Conservation (phyloP, 2,329 filamentous ascomycete species). For the Aschersonia sp. region DNA sequence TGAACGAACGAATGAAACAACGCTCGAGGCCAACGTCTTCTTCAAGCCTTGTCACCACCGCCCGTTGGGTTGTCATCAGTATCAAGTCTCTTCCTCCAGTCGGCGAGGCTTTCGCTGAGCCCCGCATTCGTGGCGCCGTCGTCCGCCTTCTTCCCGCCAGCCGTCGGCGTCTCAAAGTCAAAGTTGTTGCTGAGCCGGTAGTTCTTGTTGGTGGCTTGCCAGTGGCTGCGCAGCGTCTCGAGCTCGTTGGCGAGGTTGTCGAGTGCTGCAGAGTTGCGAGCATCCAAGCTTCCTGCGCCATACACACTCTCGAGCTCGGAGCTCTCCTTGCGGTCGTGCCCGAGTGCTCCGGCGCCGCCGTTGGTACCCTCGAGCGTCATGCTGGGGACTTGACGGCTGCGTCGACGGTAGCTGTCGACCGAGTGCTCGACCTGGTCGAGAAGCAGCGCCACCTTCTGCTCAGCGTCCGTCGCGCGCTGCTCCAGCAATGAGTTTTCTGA, state of each 20-base stretch:
- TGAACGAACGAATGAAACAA: too few species aligned
- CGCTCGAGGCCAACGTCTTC: neutral
- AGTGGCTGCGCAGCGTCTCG: slow-evolving; percentile 77
- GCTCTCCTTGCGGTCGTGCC: slow-evolving; percentile 38
- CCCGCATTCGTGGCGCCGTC: slow-evolving; percentile 25
- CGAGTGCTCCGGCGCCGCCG: slow-evolving; percentile 15
- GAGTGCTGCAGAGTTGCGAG: slow-evolving; percentile 52
- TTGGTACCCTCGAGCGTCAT: slow-evolving; percentile 21
- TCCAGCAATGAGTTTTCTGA: slow-evolving; percentile 72
- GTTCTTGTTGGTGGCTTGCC: slow-evolving; percentile 92
- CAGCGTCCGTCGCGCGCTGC: slow-evolving; percentile 72
- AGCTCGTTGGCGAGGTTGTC: slow-evolving; percentile 88
- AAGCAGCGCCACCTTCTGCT: slow-evolving; percentile 82
- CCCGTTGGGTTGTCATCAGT: slow-evolving; percentile 21
- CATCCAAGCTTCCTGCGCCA: slow-evolving; percentile 32
- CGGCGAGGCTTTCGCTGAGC: slow-evolving; percentile 58
- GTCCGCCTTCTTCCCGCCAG: slow-evolving; percentile 25
- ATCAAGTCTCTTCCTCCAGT: slow-evolving; percentile 70
- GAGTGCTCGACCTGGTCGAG: slow-evolving; percentile 89
- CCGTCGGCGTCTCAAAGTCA: slow-evolving; percentile 52
- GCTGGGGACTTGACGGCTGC: slow-evolving; percentile 42
- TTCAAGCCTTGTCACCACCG: slow-evolving; percentile 1
- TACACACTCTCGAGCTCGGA: slow-evolving; percentile 50
- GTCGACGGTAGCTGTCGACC: slow-evolving; percentile 87
- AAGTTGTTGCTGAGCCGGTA: slow-evolving; percentile 84